A percentile compares a stretch with the other conserved stretches of the same genome.
phyloP scores from a whole-genome alignment of 495 filamentous ascomycete genomes.

The Geopyxis carbonaria region DNA sequence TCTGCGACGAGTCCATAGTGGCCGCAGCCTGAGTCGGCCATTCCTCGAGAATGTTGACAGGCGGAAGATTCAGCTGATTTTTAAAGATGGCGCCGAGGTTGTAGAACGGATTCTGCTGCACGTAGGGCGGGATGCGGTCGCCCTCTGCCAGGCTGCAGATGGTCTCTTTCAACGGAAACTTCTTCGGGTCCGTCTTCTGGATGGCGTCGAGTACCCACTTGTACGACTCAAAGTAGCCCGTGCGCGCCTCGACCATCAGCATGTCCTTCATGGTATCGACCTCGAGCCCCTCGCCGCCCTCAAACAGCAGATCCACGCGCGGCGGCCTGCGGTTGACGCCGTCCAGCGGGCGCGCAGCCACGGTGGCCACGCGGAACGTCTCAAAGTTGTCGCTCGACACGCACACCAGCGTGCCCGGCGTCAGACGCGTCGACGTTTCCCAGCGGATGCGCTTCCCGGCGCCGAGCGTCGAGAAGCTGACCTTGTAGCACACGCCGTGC shows the following conservation, averaged over 20 bases:
- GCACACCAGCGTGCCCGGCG: conserved; percentile 52
- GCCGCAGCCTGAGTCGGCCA: conserved; percentile 35
- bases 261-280: conserved; percentile 56
- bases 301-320: conserved; percentile 62
- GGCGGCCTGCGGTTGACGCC: conserved; percentile 47
- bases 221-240: conserved; percentile 56
- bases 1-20: conserved; percentile 52
- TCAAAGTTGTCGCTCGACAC: conserved; percentile 50
- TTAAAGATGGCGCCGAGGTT: conserved; percentile 31
- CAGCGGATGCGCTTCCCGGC: conserved; percentile 55
- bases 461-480: conserved; percentile 53
- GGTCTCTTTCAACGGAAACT: conserved; percentile 47
- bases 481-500: conserved; percentile 43
- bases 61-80: conserved; percentile 26
- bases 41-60: conserved; percentile 32
- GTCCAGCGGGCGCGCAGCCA: conserved; percentile 51
- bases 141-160: conserved; percentile 36
- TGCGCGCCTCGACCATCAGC: conserved; percentile 59
- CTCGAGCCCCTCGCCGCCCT: conserved; percentile 34
- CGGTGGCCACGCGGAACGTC: conserved; percentile 51
- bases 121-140: conserved; percentile 34
- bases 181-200: conserved; percentile 48
- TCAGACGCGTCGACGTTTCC: conserved; percentile 56
- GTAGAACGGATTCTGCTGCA: conserved; percentile 30
- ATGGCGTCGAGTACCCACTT: conserved; percentile 56